Conservation (phyloP, 805 yeast species). For the Saturnispora sanitii region DNA sequence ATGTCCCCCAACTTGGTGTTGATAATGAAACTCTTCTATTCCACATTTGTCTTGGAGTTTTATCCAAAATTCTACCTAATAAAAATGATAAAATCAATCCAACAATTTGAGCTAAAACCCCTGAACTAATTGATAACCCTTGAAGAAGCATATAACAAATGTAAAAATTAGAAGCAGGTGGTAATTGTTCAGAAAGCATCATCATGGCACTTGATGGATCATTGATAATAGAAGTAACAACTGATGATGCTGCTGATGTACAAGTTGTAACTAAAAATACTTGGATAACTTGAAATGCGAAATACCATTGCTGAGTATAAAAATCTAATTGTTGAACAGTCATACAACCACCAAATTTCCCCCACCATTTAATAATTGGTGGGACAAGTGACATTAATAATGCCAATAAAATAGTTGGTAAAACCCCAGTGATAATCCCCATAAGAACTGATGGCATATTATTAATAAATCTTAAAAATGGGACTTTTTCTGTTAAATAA, state of each 20-base stretch:
- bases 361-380: constrained; percentile 68
- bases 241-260: constrained; percentile 75
- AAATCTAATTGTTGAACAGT: constrained; percentile 64
- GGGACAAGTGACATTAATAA: constrained; percentile 83
- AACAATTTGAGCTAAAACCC: constrained; percentile 64
- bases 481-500: constrained; percentile 59
- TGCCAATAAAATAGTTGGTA: constrained; percentile 76
- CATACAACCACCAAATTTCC: constrained; percentile 61
- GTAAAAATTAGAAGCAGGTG: constrained; percentile 86
- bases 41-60: constrained; percentile 92
- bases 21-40: constrained; percentile 54
- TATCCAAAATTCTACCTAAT: constrained; percentile 62
- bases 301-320: constrained; percentile 83
- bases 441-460: constrained; percentile 58
- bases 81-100: constrained; percentile 61
- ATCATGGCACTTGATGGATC: constrained; percentile 66
- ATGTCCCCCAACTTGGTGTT: constrained; percentile 70
- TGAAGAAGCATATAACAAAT: constrained; percentile 71
- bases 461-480: constrained; percentile 64
- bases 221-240: constrained; percentile 56
- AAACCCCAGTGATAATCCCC: constrained; percentile 80
- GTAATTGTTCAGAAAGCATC: constrained; percentile 65
- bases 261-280: constrained; percentile 78
- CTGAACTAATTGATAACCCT: constrained; percentile 74
- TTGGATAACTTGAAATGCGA: constrained; percentile 84